Evolutionary conservation across 1,284 basidiomycete species (phyloP), one percentile per base, ranked within the genome.

Genomic region (Amylostereum areolatum): DNA sequence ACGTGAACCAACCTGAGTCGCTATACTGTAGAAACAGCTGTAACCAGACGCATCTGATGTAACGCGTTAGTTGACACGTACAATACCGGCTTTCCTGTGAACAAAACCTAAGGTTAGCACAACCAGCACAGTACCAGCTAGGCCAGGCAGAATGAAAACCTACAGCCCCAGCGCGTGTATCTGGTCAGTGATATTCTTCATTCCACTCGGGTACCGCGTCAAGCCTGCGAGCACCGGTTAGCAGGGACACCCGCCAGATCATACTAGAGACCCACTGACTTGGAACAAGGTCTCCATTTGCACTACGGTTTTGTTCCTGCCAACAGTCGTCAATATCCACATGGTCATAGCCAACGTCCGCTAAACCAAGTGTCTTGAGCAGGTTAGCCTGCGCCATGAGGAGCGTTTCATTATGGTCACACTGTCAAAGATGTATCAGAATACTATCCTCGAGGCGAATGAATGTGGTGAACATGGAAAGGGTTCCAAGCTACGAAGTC

Each of bases 291-390:
- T 75, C 64, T 8, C 79, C 80, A 9, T 57, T 54, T 5, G 63
- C 53, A 49, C 59, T 76, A 33, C 79, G 67, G 39, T 75, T 61
- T 48, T 73, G 78, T 58, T 77, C 73, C 3, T 78, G 70, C 56
- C 78, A 82, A 55, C 79, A 82, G 50, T 81, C 79, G 51, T 82
- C 80, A 37, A 82, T 57, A 53, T 78, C 81, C 45, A 81, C 62
- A 53, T 75, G 67, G 44, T 70, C 63, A 56, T 81, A 81, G 2
- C 80, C 80, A 30, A 66, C 68, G 48, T 75, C 73, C 53, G 61
- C 52, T 8, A 81, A 66, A 10, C 78, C 77, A 5, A 75, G 66
- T 1, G 64, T 64, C 56, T 71, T 74, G 65, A 82, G 70, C 32
- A 72, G 59, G 1, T 64, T 51, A 2, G 78, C 75, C 1, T 74